A percentile compares a stretch with the other conserved stretches of the same genome.
These are phyloP conservation scores for Candida lessepsii DNA, from an alignment of 805 yeast species.

Conservation along the genomic window DNA sequence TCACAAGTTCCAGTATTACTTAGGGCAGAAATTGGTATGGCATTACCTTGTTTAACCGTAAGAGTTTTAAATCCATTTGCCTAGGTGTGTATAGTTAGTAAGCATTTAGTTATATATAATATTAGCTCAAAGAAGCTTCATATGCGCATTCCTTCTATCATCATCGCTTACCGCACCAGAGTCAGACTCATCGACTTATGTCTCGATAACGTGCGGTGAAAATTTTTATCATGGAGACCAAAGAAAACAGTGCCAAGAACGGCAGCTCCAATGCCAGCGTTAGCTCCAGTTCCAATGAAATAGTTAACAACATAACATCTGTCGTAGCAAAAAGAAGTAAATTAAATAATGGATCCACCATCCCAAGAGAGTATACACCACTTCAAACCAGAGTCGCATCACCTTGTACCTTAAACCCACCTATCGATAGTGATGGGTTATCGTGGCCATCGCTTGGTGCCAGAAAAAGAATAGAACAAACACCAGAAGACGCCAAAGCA, in stretches of 20 bases:
- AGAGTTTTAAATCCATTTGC: slow-evolving; percentile 86
- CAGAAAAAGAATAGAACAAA: slow-evolving; percentile 66
- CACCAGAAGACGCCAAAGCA: slow-evolving; percentile 58
- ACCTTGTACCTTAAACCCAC: slow-evolving; percentile 79
- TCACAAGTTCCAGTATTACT: slow-evolving; percentile 79
- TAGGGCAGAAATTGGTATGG: slow-evolving; percentile 92
- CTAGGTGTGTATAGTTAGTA: not conserved
- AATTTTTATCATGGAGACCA: slow-evolving; percentile 2
- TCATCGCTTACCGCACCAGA: too few relatives aligned
- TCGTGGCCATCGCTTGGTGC: slow-evolving; percentile 96
- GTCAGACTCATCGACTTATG: too few relatives aligned
- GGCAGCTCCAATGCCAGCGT: not conserved
- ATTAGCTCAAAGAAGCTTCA: too few relatives aligned
- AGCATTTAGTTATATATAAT: too few relatives aligned
- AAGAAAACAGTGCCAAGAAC: not conserved
- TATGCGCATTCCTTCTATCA: too few relatives aligned
- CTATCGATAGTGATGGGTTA: slow-evolving; percentile 85
- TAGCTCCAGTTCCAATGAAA: not conserved
- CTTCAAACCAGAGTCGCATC: slow-evolving; percentile 75
- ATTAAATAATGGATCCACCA: slow-evolving; percentile 7
- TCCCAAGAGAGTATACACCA: slow-evolving; percentile 44
- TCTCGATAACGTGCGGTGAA: slow-evolving; percentile 1
- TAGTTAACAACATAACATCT: slow-evolving; percentile 2
- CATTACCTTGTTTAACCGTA: slow-evolving; percentile 91
- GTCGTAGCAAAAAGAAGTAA: slow-evolving; percentile 20